Evolutionary conservation across 768 basidiomycete species (phyloP), one percentile per base, ranked within the genome.

Genomic region (Antrodiella citrinella): DNA sequence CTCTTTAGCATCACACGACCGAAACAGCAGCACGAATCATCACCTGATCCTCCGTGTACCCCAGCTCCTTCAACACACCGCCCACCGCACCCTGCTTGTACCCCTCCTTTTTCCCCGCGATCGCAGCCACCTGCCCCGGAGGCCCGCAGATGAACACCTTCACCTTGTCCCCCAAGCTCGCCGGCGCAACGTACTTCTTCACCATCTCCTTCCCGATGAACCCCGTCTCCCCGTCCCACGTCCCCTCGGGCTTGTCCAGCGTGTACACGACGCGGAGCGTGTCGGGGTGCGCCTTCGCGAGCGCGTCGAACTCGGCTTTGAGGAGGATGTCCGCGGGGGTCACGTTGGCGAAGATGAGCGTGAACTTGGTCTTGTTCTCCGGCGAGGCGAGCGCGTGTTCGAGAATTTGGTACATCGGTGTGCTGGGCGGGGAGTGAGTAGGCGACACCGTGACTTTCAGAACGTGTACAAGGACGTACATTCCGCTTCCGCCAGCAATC

Each of bases 401-500:
- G 42, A 94, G 62, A 59, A 96, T 69, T 67, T 91, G 90, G 70
- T 87, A 91, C 43, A 92, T 76, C 2, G 90, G 90, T 7, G 90
- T 86, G 54, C 86, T 91, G 59, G 20, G 26, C 35, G 43, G 22
- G 43, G 49, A 47, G 46, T 24, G 10, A 5, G 40, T 4, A n/a
- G 42, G 20, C 18, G 21, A 48, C 13, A 19, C 35, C 26, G 15
- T 3, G 21, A 25, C 30, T 13, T 12, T 10, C 41, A 21, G 30
- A 26, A 18, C 1, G 35, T 11, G 20, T 26, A 4, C 1, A 26
- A 20, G 40, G 23, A 69, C 82, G 59, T 59, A 86, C 84, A 98
- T 91, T 64, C 96, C 96, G 56, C 82, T 86, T 48, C 96, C 96
- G 48, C 96, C 96, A 26, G 90, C 91, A 59, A 98, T 90, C 59